Base-by-base conservation (phyloP, 352 stramenopile genomes). In the Pythium dissimile region DNA sequence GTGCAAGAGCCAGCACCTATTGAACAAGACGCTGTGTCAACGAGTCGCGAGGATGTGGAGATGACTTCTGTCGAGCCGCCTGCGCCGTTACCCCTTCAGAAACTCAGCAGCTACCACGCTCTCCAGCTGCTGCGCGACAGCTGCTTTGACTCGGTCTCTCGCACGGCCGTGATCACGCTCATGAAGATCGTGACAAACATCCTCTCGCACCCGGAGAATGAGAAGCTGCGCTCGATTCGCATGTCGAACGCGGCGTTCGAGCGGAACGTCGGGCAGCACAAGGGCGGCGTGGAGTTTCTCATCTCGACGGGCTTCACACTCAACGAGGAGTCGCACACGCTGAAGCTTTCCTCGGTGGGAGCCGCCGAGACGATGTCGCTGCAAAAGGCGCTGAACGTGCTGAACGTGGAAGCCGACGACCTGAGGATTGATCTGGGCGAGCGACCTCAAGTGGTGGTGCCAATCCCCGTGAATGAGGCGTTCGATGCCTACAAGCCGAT, bases 101-200 rank as follows among this genome's bases (percentile, higher is more conserved):
- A 23, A 20, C 59, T 90, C 66, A 83, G 52, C 28, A 81, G 65
- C 32, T 84, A 79, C 47, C 75, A 88, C 16, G 71, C 82, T 10
- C 62, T 95, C 30, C 80, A 93, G 55, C 51, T 84, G 51, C 69
- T 95, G 11, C 79, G 84, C 30, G 71, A 89, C 60, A 83, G 64
- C 54, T 84, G 65, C 56, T 96, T 93, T 58, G 86, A 96, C 60
- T 67, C 78, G 9, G 78, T 86, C 1, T 89, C 83, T 12, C 70
- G 67, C 12, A 61, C 48, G 2, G 69, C 83, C n/a, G 61, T 94
- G 26, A 66, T 62, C 31, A 94, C 82, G 18, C 57, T 96, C 30
- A 85, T 94, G 77, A 94, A 91, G 66, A 92, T 95, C 51, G 63
- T 94, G 43, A 79, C 81, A 11, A 95, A 94, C 51, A 69, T 95